Percentiles rank a stretch among this genome's conserved stretches.
phyloP scores from a whole-genome alignment of 805 yeast species.

The Candida railenensis region DNA sequence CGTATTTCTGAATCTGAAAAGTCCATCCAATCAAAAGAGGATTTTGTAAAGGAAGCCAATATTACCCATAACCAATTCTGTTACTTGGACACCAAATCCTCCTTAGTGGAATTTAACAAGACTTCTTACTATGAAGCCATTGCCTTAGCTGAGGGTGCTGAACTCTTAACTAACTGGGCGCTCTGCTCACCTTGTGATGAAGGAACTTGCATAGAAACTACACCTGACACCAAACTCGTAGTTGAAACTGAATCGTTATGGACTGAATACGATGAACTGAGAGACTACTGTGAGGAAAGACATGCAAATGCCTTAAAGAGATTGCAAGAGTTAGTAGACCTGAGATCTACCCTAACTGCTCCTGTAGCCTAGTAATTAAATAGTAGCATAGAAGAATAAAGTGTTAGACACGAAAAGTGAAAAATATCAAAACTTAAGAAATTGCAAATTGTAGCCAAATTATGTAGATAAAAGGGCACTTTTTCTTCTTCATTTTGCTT shows the following conservation, averaged over 20 bases:
- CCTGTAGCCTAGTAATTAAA: neutral
- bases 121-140: neutral
- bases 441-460: neutral
- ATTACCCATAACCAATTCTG: constrained; percentile 1
- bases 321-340: neutral
- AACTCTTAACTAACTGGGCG: neutral
- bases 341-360: neutral
- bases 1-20: neutral
- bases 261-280: neutral
- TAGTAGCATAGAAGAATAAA: neutral
- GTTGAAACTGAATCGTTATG: neutral
- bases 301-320: neutral
- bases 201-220: neutral
- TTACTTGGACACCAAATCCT: neutral
- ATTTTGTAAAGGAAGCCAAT: neutral
- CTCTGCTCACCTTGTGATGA: neutral
- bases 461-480: too few species aligned
- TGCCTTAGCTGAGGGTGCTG: neutral
- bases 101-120: neutral
- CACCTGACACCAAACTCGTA: neutral
- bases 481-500: too few species aligned
- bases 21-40: neutral
- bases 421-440: neutral
- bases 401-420: too few species aligned
- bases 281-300: constrained; percentile 2